phyloP scores from a whole-genome alignment of 2,329 filamentous ascomycete species.

The Penicillium sp. region DNA sequence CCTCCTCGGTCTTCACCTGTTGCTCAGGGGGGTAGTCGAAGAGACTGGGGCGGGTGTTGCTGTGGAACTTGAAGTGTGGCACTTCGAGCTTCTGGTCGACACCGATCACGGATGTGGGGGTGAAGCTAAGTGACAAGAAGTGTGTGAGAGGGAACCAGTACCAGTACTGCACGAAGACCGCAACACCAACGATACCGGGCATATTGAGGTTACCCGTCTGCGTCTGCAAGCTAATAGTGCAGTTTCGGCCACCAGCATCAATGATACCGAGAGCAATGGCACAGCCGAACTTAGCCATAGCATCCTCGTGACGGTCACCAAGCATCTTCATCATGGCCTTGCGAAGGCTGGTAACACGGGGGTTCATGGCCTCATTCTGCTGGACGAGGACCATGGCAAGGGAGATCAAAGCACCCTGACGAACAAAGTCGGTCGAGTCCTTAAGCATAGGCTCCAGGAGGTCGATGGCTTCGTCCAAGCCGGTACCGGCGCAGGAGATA shows the following conservation, averaged over 20 bases:
- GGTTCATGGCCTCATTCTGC: conserved; percentile 98
- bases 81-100: conserved; percentile 92
- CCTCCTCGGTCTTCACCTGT: conserved; percentile 91
- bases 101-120: conserved; percentile 93
- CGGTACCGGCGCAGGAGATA: conserved; percentile 95
- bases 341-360: conserved; percentile 85
- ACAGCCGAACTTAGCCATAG: conserved; percentile 98
- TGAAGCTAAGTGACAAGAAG: conserved; percentile 93
- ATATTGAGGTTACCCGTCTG: conserved; percentile 99
- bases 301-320: conserved; percentile 92
- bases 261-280: conserved; percentile 94
- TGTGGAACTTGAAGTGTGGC: conserved; percentile 92
- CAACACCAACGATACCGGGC: conserved; percentile 96
- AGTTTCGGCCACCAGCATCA: conserved; percentile 95
- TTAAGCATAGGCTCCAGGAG: conserved; percentile 99
- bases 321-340: conserved; percentile 95
- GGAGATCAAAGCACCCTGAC: conserved; percentile 91
- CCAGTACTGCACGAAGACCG: conserved; percentile 99
- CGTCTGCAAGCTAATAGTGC: conserved; percentile 95
- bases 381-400: conserved; percentile 99
- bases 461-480: conserved; percentile 92
- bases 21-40: conserved; percentile 98
- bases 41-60: conserved; percentile 86
- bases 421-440: conserved; percentile 96
- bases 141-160: conserved; percentile 99